Base-by-base conservation (phyloP, 2,329 filamentous ascomycete genomes). In the Diaporthe velutina region DNA sequence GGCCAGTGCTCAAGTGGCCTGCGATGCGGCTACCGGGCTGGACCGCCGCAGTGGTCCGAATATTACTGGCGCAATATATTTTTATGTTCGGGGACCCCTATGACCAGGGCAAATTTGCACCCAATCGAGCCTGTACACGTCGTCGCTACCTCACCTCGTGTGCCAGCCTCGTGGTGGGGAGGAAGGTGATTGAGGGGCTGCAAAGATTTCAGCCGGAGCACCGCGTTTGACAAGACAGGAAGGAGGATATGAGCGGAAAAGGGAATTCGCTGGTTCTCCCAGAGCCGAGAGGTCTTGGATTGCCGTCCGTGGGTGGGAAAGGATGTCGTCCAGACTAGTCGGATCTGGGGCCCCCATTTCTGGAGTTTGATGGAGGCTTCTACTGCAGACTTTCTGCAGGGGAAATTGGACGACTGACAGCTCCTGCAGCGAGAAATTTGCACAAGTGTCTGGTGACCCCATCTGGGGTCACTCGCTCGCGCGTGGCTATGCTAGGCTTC, bases 371-470 rank as follows among this genome's bases (percentile, higher is more conserved):
- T 76, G 74, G 73, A 76, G 72, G 54, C 72, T 74, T 54, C 70
- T 74, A 71, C 74, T 76, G 74, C 73, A 76, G 72, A 72, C 42
- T 76, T 68, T 73, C 74, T 76, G 74, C 74, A 76, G 38, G 74
- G 74, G 74, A 74, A 76, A 76, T 76, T 76, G 54, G 52, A 74
- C 54, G 71, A 61, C 70, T 19, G 74, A 64, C 67, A 50, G 68
- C 60, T 64, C 67, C 74, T 76, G 74, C 74, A 74, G 66, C 52
- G 42, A 70, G 70, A 75, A 61, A 70, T 60, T 73, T 70, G 57
- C 70, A 64, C 57, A 17, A 28, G 30, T 42, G 70, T 54, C 70
- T 61, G 57, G 33, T 64, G 57, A 61, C 55, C 45, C 70, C 33
- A 52, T 64, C 58, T 28, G 33, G 57, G 67, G 55, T 68, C 48